Base-by-base conservation (phyloP, 164 flowering plant species). In the Nymphaea colorata region DNA sequence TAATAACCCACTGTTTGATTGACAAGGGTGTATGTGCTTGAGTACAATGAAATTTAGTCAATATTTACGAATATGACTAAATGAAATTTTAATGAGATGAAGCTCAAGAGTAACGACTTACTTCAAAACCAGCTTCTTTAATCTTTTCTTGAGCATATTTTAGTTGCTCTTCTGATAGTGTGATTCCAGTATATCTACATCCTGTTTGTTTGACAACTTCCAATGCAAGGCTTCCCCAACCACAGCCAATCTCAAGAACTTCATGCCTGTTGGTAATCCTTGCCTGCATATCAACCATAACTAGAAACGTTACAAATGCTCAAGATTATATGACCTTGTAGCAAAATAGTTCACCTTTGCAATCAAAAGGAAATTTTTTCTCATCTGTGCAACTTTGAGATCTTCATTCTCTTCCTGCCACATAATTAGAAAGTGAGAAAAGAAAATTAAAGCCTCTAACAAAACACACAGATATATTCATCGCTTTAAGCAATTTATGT, bases 141-240 rank as follows among this genome's bases (percentile, higher is more conserved):
- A 87, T 97, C 84, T 68, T 89, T 51, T 42, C 62, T 73, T 91
- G 83, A 3, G 98, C 93, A 81, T 71, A 88, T 76, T 80, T 81
- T 4, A 89, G 81, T 75, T 91, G 97, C 77, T 94, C 84, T 64
- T 81, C 81, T 0, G 96, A 94, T 3, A 94, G 74, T 25, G 98
- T 94, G 71, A 94, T 91, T 68, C 98, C 98, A 7, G 97, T 94
- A 76, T 94, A 94, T 69, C 77, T 86, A 76, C 97, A 91, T 75
- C 98, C 91, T 4, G 96, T 91, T 82, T 68, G 72, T 75, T 78
- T 89, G 41, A 94, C 98, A 53, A 89, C 85, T 78, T 94, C 97
- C 55, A 91, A 84, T 57, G 98, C 97, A 62, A 94, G 75, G 74
- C 81, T 89, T 71, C 97, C 98, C 98, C 98, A 91, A 47, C 98